Percentiles rank a stretch among this genome's conserved stretches.
Conservation (phyloP, 2,329 filamentous ascomycete species). For the Neofusicoccum parvum region DNA sequence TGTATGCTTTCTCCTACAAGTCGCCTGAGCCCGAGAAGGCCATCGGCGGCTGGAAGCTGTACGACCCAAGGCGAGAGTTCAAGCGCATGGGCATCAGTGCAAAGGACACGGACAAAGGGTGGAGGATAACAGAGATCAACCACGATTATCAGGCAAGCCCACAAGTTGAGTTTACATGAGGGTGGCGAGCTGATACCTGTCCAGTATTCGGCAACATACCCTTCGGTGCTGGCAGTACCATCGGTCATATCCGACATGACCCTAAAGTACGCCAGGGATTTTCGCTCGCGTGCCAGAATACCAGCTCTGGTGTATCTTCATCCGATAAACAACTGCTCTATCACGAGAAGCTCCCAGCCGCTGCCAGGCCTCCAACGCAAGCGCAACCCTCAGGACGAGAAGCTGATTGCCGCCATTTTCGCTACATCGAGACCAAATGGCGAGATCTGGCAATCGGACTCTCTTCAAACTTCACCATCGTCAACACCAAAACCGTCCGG, state of each 20-base stretch:
- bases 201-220: conserved; percentile 88
- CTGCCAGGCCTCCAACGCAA: conserved; percentile 83
- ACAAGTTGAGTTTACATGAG: neutral
- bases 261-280: conserved; percentile 87
- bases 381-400: conserved; percentile 93
- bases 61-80: conserved; percentile 85
- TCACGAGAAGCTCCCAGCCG: conserved; percentile 92
- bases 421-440: conserved; percentile 58
- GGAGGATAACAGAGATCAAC: conserved; percentile 91
- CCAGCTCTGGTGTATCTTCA: conserved; percentile 93
- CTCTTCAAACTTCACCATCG: conserved; percentile 6
- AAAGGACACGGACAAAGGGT: conserved; percentile 76
- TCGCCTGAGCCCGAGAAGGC: conserved; percentile 72
- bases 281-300: conserved; percentile 85
- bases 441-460: conserved; percentile 11
- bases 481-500: conserved; percentile 31
- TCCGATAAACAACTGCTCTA: conserved; percentile 93
- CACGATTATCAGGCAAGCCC: conserved; percentile 69
- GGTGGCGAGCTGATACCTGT: neutral
- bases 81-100: conserved; percentile 82
- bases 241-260: conserved; percentile 94
- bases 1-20: conserved; percentile 87
- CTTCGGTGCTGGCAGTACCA: conserved; percentile 80
- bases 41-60: conserved; percentile 79
- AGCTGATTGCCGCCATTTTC: conserved; percentile 89